These are phyloP conservation scores for Antitrichia curtipendula DNA, from an alignment of 225 moss, liverwort and hornwort genomes.

Conservation along the genomic window DNA sequence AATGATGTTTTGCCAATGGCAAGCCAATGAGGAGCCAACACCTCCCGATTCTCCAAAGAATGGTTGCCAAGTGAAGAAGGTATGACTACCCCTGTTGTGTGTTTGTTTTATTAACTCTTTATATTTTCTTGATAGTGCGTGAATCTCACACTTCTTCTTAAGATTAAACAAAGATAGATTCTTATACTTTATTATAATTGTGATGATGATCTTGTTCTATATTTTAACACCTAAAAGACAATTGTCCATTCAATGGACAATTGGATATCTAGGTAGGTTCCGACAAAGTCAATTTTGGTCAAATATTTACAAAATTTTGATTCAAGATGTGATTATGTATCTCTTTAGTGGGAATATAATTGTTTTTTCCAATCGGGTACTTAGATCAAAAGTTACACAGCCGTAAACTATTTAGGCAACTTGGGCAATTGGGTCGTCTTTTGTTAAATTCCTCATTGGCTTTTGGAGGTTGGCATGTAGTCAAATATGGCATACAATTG, in stretches of 20 bases:
- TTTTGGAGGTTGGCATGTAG: too few species aligned
- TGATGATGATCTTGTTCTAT: background rate
- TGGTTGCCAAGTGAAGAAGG: too few species aligned
- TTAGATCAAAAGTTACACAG: background rate
- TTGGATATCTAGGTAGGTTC: background rate
- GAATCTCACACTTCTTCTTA: rapidly evolving
- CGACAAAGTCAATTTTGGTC: background rate
- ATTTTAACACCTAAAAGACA: background rate
- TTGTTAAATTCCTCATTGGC: too few species aligned
- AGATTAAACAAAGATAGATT: background rate
- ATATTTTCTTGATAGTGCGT: background rate
- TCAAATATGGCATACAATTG: too few species aligned
- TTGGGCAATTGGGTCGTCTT: background rate
- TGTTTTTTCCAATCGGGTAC: too few species aligned
- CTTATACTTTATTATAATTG: background rate
- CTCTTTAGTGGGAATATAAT: too few species aligned
- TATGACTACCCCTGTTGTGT: background rate
- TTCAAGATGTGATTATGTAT: background rate
- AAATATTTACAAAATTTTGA: background rate
- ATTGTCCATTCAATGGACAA: rapidly evolving
- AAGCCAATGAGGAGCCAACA: too few species aligned
- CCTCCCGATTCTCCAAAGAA: too few species aligned
- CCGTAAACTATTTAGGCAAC: background rate
- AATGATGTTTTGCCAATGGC: too few species aligned
- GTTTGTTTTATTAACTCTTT: background rate